These are phyloP conservation scores for Rhodotorula sp. DNA, from an alignment of 1,284 basidiomycete species.

Conservation along the genomic window DNA sequence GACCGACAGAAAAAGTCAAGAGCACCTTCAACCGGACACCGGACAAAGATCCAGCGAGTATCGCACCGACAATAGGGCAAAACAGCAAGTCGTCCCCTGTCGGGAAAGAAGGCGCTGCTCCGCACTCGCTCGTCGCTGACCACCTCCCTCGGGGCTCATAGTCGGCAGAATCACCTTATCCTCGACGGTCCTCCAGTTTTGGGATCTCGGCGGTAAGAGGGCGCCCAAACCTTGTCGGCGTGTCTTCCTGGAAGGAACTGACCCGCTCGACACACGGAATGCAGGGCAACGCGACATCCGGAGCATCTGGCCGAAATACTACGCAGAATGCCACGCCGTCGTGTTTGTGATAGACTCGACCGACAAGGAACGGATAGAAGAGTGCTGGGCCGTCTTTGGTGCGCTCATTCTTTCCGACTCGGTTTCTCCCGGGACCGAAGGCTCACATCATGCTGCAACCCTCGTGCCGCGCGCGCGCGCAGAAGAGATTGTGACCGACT, in stretches of 20 bases:
- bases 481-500: constrained; percentile 80
- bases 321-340: constrained; percentile 90
- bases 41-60: constrained; percentile 79
- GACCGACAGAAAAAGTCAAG: constrained; percentile 72
- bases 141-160: constrained; percentile 47
- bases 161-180: constrained; percentile 87
- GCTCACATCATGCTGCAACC: background rate
- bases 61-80: constrained; percentile 89
- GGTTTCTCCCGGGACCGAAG: background rate
- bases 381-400: constrained; percentile 95
- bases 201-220: constrained; percentile 70
- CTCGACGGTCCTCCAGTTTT: constrained; percentile 88
- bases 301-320: constrained; percentile 88
- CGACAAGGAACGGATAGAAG: constrained; percentile 76
- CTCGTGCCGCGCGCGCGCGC: constrained; percentile 21
- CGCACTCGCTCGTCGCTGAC: background rate
- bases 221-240: background rate
- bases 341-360: constrained; percentile 87
- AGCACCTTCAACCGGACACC: constrained; percentile 81
- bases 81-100: constrained; percentile 66
- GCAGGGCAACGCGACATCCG: constrained; percentile 77
- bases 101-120: background rate
- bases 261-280: background rate
- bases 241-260: background rate
- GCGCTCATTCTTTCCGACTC: constrained; percentile 15